phyloP scores from a whole-genome alignment of 169 alveolate species.

The Eimeria sp. region DNA sequence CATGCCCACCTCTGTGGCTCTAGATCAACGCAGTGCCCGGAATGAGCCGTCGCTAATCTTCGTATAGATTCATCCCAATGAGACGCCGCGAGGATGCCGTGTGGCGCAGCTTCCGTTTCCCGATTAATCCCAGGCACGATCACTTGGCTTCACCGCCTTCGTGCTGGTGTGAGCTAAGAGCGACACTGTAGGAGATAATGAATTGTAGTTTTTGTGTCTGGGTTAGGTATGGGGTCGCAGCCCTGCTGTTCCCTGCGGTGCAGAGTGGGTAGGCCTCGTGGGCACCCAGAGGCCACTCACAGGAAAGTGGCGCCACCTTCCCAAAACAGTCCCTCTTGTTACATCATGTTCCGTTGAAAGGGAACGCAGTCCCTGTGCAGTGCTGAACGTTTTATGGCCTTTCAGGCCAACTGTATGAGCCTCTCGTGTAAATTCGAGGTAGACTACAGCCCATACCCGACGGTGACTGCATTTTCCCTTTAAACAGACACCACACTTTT shows the following conservation, averaged over 20 bases:
- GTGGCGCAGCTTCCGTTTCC: constrained; percentile 39
- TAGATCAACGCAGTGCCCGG: background rate
- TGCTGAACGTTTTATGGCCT: constrained; percentile 20
- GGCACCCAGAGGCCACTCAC: background rate
- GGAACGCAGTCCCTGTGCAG: constrained; percentile 14
- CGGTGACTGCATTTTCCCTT: background rate
- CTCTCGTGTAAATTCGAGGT: constrained; percentile 5
- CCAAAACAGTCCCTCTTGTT: constrained; percentile 18
- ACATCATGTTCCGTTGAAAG: background rate
- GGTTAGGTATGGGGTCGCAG: constrained; percentile 37
- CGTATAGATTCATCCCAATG: constrained; percentile 14
- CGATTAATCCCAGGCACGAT: constrained; percentile 30
- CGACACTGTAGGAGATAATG: constrained; percentile 52
- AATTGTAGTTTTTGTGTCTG: constrained; percentile 2
- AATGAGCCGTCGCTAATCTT: background rate
- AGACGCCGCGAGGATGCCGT: constrained; percentile 9
- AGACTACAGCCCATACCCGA: background rate
- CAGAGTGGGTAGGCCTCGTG: constrained; percentile 12
- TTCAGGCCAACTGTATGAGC: background rate
- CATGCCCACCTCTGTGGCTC: background rate
- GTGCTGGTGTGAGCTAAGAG: constrained; percentile 46
- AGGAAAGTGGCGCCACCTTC: constrained; percentile 4
- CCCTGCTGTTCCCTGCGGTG: constrained; percentile 55
- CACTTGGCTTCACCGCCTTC: constrained; percentile 17
- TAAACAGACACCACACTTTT: background rate